Evolutionary conservation across 495 filamentous ascomycete genomes (phyloP), one percentile per base, ranked within the genome.

Genomic region (Penicillium ochrochloron): DNA sequence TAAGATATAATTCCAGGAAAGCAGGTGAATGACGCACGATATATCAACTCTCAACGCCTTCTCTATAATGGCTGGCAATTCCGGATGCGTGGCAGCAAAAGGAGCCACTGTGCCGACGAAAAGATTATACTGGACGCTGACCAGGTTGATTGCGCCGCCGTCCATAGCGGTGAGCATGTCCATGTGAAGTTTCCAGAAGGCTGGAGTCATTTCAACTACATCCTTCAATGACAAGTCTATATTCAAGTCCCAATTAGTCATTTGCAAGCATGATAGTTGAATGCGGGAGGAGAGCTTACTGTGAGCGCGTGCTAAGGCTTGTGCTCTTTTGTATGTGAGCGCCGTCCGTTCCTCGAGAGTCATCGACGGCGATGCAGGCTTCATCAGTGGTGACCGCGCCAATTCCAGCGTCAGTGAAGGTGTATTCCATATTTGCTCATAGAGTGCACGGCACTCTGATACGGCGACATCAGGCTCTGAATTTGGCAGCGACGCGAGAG

Each of bases 91-190:
- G 1, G n/a, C 57, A 19, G 65, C 70, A 64, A 68, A 80, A 37
- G 64, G 65, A n/a, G 73, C 75, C 35, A 78, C 67, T 17, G 76
- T 80, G 25, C 77, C 77, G 14, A 71, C 73, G 27, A 74, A 72
- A 19, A 80, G 67, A 48, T 80, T 80, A 71, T 69, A 75, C 44
- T 80, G 77, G 19, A 78, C 76, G 44, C 55, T 67, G 11, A 76
- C 44, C 15, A 76, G 63, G 12, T 42, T 42, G 39, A 42, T 42
- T 17, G 39, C 39, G 70, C 52, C 64, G 27, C 50, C 39, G 23
- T 75, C 68, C 33, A 66, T 42, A 5, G 61, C 54, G 19, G 35
- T 46, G 9, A 75, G 59, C 6, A 46, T 37, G 33, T 75, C 73
- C 3, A 44, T 63, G 19, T 73, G 66, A 19, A 75, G 25, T 31